phyloP scores from a whole-genome alignment of 805 yeast genomes.

The Scheffersomyces lignosus region DNA sequence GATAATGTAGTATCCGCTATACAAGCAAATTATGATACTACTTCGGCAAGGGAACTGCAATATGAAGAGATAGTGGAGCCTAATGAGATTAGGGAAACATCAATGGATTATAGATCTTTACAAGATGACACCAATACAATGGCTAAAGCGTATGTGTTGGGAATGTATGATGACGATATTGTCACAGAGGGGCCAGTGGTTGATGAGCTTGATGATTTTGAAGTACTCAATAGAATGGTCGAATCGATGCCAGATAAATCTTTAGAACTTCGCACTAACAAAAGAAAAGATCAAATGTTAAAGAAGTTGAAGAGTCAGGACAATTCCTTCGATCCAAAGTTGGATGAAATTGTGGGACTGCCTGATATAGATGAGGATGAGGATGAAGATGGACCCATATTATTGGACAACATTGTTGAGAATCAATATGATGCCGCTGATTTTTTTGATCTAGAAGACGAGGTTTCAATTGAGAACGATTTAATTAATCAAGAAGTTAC shows the following conservation, averaged over 20 bases:
- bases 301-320: background rate
- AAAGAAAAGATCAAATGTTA: background rate
- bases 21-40: too few species aligned
- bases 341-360: slow-evolving; percentile 21
- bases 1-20: too few species aligned
- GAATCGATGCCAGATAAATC: slow-evolving; percentile 30
- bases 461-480: slow-evolving; percentile 22
- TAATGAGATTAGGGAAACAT: slow-evolving; percentile 23
- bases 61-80: too few species aligned
- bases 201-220: slow-evolving; percentile 54
- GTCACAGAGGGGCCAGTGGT: slow-evolving; percentile 57
- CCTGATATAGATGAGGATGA: slow-evolving; percentile 33
- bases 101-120: slow-evolving; percentile 39
- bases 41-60: too few species aligned
- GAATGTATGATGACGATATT: slow-evolving; percentile 61
- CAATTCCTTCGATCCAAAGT: slow-evolving; percentile 5
- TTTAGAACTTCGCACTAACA: slow-evolving; percentile 2
- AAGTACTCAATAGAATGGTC: slow-evolving; percentile 47
- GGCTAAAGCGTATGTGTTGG: slow-evolving; percentile 61
- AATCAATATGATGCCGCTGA: slow-evolving; percentile 19
- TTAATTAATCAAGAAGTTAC: slow-evolving; percentile 49
- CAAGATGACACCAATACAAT: slow-evolving; percentile 52
- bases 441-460: slow-evolving; percentile 11
- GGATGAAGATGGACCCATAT: slow-evolving; percentile 37
- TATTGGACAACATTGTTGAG: slow-evolving; percentile 47